These are phyloP conservation scores for Crithidia sp. DNA, from an alignment of 208 protist species.

Conservation along the genomic window DNA sequence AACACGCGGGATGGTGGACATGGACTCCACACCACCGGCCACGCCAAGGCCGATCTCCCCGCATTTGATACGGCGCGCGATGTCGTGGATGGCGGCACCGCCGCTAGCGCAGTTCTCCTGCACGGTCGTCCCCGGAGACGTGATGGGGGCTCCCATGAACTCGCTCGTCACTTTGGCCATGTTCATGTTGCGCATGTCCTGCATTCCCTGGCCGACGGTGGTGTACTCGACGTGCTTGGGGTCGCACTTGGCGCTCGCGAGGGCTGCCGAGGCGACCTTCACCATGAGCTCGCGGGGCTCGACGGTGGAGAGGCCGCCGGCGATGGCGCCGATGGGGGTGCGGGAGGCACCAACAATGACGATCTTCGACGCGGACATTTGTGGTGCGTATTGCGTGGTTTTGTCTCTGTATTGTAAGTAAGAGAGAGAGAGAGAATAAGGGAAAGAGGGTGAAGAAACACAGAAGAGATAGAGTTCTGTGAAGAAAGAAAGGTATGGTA, in stretches of 20 bases:
- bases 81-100: slow-evolving; percentile 67
- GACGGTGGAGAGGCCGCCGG: slow-evolving; percentile 45
- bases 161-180: slow-evolving; percentile 53
- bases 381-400: background rate
- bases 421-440: slow-evolving; percentile 6
- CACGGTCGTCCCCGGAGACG: slow-evolving; percentile 54
- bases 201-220: slow-evolving; percentile 49
- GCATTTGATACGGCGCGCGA: slow-evolving; percentile 47
- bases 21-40: slow-evolving; percentile 62
- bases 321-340: slow-evolving; percentile 56
- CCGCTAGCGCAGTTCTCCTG: slow-evolving; percentile 75
- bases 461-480: background rate
- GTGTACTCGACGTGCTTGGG: slow-evolving; percentile 61
- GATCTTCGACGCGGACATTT: slow-evolving; percentile 26
- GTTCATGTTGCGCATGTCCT: slow-evolving; percentile 64
- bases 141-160: slow-evolving; percentile 47
- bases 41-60: slow-evolving; percentile 66
- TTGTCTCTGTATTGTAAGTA: background rate
- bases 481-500: background rate
- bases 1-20: slow-evolving; percentile 67
- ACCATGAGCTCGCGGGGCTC: slow-evolving; percentile 38
- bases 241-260: slow-evolving; percentile 49
- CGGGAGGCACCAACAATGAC: slow-evolving; percentile 59
- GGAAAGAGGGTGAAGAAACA: slow-evolving; percentile 1
- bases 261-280: slow-evolving; percentile 36